Percentiles rank a stretch among this genome's conserved stretches.
Evolutionary conservation across 495 filamentous ascomycete species (phyloP).

Genomic region (Opeltia flavorubescens): DNA sequence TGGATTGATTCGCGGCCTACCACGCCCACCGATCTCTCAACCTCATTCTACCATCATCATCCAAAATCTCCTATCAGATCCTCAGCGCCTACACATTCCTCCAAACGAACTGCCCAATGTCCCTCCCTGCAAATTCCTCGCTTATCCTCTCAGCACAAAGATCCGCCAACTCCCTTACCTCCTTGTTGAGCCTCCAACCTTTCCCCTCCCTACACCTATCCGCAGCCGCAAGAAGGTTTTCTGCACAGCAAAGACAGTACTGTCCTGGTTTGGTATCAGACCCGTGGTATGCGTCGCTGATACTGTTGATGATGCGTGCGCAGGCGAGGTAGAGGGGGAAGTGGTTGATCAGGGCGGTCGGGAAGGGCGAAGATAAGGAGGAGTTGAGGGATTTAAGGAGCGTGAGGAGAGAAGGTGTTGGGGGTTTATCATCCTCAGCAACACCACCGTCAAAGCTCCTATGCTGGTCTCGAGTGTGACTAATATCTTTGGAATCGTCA

Average conservation of each 20-base stretch:
- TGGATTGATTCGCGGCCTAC: no score
- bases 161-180: conserved; percentile 8
- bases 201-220: conserved; percentile 8
- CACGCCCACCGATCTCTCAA: no score
- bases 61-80: no score
- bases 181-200: background rate
- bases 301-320: conserved; percentile 7
- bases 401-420: background rate
- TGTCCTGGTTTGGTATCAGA: conserved; percentile 3
- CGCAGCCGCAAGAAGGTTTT: conserved; percentile 10
- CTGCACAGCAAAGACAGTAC: conserved; percentile 13
- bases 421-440: background rate
- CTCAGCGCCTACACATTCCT: no score
- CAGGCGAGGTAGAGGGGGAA: conserved; percentile 14
- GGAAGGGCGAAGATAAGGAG: conserved; percentile 9
- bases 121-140: conserved; percentile 5
- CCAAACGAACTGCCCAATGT: conserved; percentile 13
- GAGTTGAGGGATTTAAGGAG: conserved; percentile 3
- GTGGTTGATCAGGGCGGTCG: conserved; percentile 14
- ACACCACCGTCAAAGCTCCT: background rate
- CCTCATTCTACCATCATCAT: no score
- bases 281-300: conserved; percentile 13
- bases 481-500: background rate
- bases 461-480: background rate
- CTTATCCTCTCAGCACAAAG: conserved; percentile 8